These are phyloP conservation scores for Fusarium cicatricum DNA, from an alignment of 2,329 filamentous ascomycete genomes.

Conservation along the genomic window DNA sequence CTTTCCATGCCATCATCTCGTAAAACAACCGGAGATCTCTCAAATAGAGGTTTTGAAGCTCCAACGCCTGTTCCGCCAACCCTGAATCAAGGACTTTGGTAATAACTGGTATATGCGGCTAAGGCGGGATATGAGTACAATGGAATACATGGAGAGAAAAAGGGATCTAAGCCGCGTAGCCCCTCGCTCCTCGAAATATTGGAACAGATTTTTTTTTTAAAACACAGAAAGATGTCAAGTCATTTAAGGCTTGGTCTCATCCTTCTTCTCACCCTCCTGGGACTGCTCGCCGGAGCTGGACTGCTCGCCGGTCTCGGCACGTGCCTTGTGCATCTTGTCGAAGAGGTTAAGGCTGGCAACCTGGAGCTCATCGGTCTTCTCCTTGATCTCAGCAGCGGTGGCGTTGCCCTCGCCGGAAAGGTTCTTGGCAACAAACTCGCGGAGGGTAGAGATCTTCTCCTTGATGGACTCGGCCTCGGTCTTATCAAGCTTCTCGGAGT, in stretches of 20 bases:
- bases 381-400: constrained; percentile 93
- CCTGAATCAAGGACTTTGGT: constrained; percentile 57
- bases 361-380: constrained; percentile 98
- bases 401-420: constrained; percentile 88
- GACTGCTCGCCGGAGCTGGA: constrained; percentile 59
- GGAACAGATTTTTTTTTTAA: constrained; percentile 39
- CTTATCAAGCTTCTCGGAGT: constrained; percentile 96
- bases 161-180: constrained; percentile 47
- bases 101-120: constrained; percentile 51
- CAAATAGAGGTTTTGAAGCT: constrained; percentile 58
- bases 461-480: constrained; percentile 89
- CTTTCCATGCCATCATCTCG: constrained; percentile 56
- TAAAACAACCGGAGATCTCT: constrained; percentile 55
- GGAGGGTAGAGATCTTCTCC: constrained; percentile 88
- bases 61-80: constrained; percentile 59
- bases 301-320: constrained; percentile 68
- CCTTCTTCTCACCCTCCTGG: constrained; percentile 79
- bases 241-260: constrained; percentile 71
- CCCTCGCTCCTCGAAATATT: constrained; percentile 46
- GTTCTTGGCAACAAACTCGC: constrained; percentile 92
- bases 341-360: constrained; percentile 95
- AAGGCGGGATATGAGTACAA: constrained; percentile 62
- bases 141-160: constrained; percentile 53
- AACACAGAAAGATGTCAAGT: constrained; percentile 32
- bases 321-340: constrained; percentile 99